phyloP scores from a whole-genome alignment of 1,284 basidiomycete genomes.

The Heliocybe sulcata region DNA sequence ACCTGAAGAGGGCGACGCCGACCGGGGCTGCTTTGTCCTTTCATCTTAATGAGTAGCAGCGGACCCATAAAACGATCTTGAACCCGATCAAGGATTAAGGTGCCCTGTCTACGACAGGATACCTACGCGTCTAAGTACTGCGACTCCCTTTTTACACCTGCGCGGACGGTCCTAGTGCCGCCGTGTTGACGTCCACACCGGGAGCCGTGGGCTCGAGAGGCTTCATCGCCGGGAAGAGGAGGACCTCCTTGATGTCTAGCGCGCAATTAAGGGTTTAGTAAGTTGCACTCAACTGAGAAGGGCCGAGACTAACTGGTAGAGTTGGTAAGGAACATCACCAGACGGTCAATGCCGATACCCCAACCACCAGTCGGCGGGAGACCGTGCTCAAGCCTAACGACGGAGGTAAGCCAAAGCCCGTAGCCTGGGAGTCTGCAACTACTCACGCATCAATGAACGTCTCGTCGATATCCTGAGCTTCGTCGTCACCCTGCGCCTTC shows the following conservation, averaged over 20 bases:
- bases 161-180: not conserved
- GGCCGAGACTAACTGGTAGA: slow-evolving; percentile 62
- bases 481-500: slow-evolving; percentile 96
- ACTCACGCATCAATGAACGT: slow-evolving; percentile 87
- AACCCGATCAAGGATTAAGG: too few species aligned
- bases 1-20: too few species aligned
- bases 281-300: slow-evolving; percentile 13
- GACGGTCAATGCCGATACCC: slow-evolving; percentile 90
- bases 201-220: slow-evolving; percentile 44
- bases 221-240: slow-evolving; percentile 90
- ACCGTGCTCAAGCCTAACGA: slow-evolving; percentile 84
- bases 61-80: too few species aligned
- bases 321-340: slow-evolving; percentile 96
- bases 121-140: not conserved
- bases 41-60: too few species aligned
- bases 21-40: too few species aligned
- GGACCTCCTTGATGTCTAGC: slow-evolving; percentile 84
- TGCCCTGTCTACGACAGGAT: not conserved
- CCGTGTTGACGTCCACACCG: not conserved
- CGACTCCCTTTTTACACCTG: not conserved
- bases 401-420: slow-evolving; percentile 7
- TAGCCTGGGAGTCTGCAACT: not conserved
- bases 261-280: slow-evolving; percentile 16
- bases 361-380: slow-evolving; percentile 96
- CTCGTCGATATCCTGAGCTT: slow-evolving; percentile 96